Evolutionary conservation across 2,329 filamentous ascomycete genomes (phyloP).

Genomic region (Alternaria gansuensis): DNA sequence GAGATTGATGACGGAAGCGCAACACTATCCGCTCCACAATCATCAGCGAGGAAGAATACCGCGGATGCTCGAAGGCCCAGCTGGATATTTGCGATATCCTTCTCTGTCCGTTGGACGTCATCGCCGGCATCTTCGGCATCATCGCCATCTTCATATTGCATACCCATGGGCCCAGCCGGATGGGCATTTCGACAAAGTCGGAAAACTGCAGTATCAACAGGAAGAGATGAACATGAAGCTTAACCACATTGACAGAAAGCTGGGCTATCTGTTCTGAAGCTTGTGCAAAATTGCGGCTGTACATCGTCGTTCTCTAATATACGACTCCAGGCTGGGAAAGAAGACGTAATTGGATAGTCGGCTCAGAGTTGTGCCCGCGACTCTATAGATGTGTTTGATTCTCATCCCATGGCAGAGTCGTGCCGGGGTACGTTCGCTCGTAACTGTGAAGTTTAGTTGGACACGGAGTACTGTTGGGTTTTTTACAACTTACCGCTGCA

Average conservation of each 20-base stretch:
- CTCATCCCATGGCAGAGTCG: neutral
- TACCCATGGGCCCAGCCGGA: neutral
- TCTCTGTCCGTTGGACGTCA: neutral
- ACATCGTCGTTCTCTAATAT: no score
- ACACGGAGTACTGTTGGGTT: neutral
- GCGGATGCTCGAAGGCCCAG: neutral
- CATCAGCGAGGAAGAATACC: neutral
- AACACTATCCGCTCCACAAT: neutral
- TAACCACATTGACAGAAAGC: slow-evolving; percentile 8
- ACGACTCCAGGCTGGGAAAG: neutral
- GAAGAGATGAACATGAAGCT: slow-evolving; percentile 10
- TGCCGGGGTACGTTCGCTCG: neutral
- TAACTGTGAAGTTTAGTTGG: neutral
- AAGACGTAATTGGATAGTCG: neutral
- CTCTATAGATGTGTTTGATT: neutral
- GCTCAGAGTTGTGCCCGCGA: neutral
- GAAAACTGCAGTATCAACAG: slow-evolving; percentile 12
- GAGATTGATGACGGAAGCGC: neutral
- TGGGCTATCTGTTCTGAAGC: slow-evolving; percentile 3
- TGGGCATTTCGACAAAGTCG: slow-evolving; percentile 4
- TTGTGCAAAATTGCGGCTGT: neutral
- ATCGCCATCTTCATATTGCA: neutral
- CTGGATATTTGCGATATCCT: neutral
- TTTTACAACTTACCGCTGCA: neutral
- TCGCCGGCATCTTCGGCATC: neutral